These are phyloP conservation scores for Xylaria sp. DNA, from an alignment of 2,329 filamentous ascomycete species.

Conservation along the genomic window DNA sequence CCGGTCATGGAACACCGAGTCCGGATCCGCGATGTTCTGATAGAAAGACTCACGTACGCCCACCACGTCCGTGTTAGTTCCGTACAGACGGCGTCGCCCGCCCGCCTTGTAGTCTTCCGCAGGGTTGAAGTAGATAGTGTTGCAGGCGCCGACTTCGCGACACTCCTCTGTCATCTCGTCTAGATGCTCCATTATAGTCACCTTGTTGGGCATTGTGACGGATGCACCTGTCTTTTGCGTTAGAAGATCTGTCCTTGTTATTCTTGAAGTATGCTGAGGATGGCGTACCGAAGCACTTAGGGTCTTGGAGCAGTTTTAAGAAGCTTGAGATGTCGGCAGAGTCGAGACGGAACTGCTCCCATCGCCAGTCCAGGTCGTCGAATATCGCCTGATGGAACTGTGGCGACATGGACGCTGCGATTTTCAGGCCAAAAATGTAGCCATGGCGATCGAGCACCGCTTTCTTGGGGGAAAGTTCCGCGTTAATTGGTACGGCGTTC, in stretches of 20 bases:
- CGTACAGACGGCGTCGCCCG: constrained; percentile 67
- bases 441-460: constrained; percentile 56
- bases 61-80: constrained; percentile 84
- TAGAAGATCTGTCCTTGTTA: neutral
- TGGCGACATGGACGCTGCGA: constrained; percentile 65
- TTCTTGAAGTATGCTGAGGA: neutral
- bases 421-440: constrained; percentile 68
- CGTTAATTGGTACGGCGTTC: constrained; percentile 12
- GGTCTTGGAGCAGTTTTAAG: constrained; percentile 62
- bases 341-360: constrained; percentile 64
- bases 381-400: constrained; percentile 66
- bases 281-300: constrained; percentile 69
- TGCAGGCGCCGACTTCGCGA: constrained; percentile 78
- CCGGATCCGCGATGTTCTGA: constrained; percentile 61
- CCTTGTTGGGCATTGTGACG: constrained; percentile 87
- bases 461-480: neutral
- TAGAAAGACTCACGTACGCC: constrained; percentile 79
- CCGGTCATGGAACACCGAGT: constrained; percentile 62
- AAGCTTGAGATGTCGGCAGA: constrained; percentile 61
- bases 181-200: constrained; percentile 77
- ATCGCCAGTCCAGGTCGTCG: constrained; percentile 59
- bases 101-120: constrained; percentile 39
- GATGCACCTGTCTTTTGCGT: constrained; percentile 54
- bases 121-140: constrained; percentile 76
- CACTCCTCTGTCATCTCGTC: constrained; percentile 79